phyloP scores from a whole-genome alignment of 192 early-diverging fungal genomes.

The Dissophora globulifera region DNA sequence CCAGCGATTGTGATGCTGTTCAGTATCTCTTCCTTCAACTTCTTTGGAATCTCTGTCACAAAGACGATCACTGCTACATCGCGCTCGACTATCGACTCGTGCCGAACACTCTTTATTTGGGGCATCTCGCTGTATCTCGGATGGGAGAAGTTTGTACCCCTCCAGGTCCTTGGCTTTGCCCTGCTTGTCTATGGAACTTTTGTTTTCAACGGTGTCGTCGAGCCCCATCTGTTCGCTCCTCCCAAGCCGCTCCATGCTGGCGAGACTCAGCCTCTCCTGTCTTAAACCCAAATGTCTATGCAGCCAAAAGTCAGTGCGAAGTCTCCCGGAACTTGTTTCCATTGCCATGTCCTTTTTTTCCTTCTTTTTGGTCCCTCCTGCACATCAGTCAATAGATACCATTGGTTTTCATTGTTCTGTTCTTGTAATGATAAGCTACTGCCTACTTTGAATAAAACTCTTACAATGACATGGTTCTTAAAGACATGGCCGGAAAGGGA shows the following conservation, averaged over 20 bases:
- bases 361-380: background rate
- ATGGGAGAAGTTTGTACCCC: conserved; percentile 92
- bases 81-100: conserved; percentile 95
- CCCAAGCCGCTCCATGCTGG: conserved; percentile 22
- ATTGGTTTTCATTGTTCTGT: no score
- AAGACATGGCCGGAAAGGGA: no score
- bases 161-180: conserved; percentile 89
- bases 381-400: no score
- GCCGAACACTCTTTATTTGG: conserved; percentile 97
- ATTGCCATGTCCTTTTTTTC: background rate
- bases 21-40: conserved; percentile 97
- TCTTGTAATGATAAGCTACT: no score
- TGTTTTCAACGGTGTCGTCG: conserved; percentile 87
- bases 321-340: no score
- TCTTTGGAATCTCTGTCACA: conserved; percentile 93
- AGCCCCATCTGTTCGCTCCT: conserved; percentile 63
- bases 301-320: no score
- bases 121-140: conserved; percentile 88
- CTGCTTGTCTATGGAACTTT: conserved; percentile 86
- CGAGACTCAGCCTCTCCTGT: conserved; percentile 48
- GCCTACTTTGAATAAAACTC: no score
- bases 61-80: conserved; percentile 87
- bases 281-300: conserved; percentile 10
- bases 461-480: no score
- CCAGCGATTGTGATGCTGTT: conserved; percentile 85